Conservation (phyloP, 306 rosid species). For the Senna tora region DNA sequence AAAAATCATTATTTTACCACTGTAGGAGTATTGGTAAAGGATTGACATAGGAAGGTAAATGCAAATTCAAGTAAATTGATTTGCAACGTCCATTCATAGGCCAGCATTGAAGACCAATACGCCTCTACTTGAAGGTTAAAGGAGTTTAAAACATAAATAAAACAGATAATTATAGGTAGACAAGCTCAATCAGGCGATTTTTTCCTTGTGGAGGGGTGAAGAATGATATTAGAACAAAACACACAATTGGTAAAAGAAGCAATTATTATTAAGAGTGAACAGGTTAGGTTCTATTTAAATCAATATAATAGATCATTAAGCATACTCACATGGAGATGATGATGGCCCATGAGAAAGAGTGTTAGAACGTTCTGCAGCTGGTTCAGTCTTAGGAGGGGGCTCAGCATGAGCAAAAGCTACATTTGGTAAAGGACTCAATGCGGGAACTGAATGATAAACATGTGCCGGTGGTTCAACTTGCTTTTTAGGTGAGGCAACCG, state of each 20-base stretch:
- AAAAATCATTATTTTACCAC: not conserved
- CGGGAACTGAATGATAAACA: conserved; percentile 53
- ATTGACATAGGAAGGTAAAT: not conserved
- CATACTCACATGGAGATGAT: conserved; percentile 64
- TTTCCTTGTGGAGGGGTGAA: not conserved
- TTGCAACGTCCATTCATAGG: not conserved
- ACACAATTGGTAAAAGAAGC: not conserved
- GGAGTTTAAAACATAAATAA: not conserved
- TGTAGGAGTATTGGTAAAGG: not conserved
- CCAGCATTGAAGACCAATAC: conserved; percentile 6
- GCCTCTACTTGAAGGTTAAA: not conserved
- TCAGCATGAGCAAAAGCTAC: conserved; percentile 74
- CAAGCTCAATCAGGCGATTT: not conserved
- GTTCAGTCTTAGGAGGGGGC: conserved; percentile 66
- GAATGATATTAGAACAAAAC: conserved; percentile 10
- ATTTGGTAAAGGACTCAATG: conserved; percentile 72
- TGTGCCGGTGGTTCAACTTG: conserved; percentile 51
- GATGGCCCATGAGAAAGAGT: conserved; percentile 43
- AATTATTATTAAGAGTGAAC: conserved; percentile 13
- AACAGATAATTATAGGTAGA: not conserved
- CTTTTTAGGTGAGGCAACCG: conserved; percentile 54
- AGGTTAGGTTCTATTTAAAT: conserved; percentile 16
- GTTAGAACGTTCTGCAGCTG: conserved; percentile 42
- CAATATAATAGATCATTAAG: conserved; percentile 21
- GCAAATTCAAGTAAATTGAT: not conserved